These are phyloP conservation scores for Fraxinus quadrangulata DNA, from an alignment of 257 asterid genomes.

Conservation along the genomic window DNA sequence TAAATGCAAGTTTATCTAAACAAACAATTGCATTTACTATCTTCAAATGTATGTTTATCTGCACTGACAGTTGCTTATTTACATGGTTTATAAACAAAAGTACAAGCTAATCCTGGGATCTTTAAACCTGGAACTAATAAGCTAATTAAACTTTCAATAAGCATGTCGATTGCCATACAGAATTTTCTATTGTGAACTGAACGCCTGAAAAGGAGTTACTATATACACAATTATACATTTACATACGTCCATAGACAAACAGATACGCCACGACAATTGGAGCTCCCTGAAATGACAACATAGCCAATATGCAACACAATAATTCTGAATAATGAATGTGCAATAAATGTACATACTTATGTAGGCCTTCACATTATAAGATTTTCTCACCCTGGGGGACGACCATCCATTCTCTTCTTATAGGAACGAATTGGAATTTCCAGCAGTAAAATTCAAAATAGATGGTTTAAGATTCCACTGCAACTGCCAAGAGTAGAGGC, in stretches of 20 bases:
- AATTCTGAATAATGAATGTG: slow-evolving; percentile 2
- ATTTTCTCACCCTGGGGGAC: not conserved
- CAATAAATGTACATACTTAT: slow-evolving; percentile 3
- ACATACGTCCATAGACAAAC: not conserved
- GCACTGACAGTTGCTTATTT: not conserved
- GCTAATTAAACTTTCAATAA: too few relatives aligned
- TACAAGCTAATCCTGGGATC: too few relatives aligned
- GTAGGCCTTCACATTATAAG: not conserved
- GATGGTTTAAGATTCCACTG: not conserved
- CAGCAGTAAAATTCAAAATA: not conserved
- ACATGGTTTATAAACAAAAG: too few relatives aligned
- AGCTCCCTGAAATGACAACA: too few relatives aligned
- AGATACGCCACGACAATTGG: not conserved
- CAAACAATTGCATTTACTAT: not conserved
- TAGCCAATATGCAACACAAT: not conserved
- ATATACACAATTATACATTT: not conserved
- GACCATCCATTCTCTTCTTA: not conserved
- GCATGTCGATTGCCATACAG: too few relatives aligned
- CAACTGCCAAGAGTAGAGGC: not conserved
- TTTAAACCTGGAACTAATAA: too few relatives aligned
- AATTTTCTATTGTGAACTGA: too few relatives aligned
- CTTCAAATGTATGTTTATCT: not conserved
- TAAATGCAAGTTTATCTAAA: not conserved
- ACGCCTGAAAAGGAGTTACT: not conserved
- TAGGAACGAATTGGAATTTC: not conserved